Conservation (phyloP, 1,139 yeast genomes). For the Suhomyces chickasaworum region DNA sequence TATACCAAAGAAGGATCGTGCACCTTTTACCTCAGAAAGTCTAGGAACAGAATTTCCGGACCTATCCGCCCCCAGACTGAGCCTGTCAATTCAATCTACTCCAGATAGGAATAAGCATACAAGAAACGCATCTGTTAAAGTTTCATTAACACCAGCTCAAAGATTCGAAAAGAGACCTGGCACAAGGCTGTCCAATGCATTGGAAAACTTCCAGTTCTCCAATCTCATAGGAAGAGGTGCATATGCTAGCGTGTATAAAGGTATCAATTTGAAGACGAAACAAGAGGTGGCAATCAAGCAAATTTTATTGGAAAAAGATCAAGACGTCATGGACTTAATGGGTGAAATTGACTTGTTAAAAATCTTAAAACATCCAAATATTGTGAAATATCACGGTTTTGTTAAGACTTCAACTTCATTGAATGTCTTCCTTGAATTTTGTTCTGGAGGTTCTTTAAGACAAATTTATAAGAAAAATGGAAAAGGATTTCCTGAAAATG, state of each 20-base stretch:
- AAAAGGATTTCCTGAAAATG: conserved; percentile 58
- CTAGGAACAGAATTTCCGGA: background rate
- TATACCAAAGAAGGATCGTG: background rate
- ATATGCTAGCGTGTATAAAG: conserved; percentile 73
- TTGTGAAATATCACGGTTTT: conserved; percentile 89
- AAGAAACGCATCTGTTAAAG: conserved; percentile 40
- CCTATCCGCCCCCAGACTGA: background rate
- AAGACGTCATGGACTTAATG: conserved; percentile 55
- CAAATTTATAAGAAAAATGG: conserved; percentile 61
- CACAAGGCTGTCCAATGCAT: conserved; percentile 41
- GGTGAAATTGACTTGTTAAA: conserved; percentile 87
- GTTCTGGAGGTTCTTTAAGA: conserved; percentile 84
- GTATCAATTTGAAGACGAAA: conserved; percentile 62
- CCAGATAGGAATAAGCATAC: conserved; percentile 20
- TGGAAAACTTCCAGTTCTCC: conserved; percentile 58
- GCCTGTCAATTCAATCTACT: conserved; percentile 4
- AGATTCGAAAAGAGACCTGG: conserved; percentile 46
- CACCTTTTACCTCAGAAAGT: background rate
- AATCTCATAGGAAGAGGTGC: conserved; percentile 79
- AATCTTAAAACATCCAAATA: conserved; percentile 78
- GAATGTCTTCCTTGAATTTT: conserved; percentile 72
- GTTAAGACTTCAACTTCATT: conserved; percentile 67
- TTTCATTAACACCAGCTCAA: conserved; percentile 59
- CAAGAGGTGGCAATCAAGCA: conserved; percentile 86
- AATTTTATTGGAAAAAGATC: conserved; percentile 56